Percentiles rank a stretch among this genome's conserved stretches.
Evolutionary conservation across 2,329 filamentous ascomycete genomes (phyloP).

Genomic region (Daldinia eschscholtzii): DNA sequence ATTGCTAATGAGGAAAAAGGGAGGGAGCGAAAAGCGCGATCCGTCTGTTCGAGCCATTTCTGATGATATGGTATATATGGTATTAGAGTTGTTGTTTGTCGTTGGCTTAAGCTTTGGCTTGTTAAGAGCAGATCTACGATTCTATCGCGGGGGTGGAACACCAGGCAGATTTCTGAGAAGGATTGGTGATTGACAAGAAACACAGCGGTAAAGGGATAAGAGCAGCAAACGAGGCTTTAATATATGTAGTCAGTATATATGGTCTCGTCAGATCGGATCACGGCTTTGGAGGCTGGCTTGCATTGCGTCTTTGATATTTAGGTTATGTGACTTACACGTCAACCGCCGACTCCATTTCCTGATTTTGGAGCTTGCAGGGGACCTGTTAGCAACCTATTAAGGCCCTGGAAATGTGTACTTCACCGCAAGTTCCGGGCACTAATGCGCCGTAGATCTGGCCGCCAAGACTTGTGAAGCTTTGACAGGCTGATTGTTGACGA

Average conservation of each 20-base stretch:
- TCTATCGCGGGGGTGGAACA: background rate
- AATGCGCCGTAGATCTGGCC: conserved; percentile 34
- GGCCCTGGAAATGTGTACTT: conserved; percentile 15
- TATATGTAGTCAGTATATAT: conserved; percentile 7
- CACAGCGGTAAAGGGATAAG: conserved; percentile 4
- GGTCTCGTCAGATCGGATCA: conserved; percentile 9
- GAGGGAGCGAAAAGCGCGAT: conserved; percentile 41
- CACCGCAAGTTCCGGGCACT: conserved; percentile 41
- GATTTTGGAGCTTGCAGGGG: conserved; percentile 19
- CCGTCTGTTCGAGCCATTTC: conserved; percentile 35
- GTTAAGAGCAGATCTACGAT: background rate
- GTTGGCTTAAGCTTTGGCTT: background rate
- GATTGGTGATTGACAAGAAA: conserved; percentile 7
- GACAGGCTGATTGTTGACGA: conserved; percentile 34
- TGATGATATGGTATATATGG: background rate
- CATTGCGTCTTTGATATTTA: conserved; percentile 22
- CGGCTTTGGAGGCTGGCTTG: conserved; percentile 18
- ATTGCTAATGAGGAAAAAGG: conserved; percentile 49
- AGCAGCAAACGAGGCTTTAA: conserved; percentile 16
- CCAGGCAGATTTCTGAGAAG: background rate
- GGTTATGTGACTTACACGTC: conserved; percentile 34
- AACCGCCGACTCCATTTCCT: conserved; percentile 36
- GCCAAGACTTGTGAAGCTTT: conserved; percentile 25
- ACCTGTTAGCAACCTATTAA: conserved; percentile 13
- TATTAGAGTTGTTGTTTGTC: conserved; percentile 6